A percentile compares a stretch with the other conserved stretches of the same genome.
phyloP scores from a whole-genome alignment of 2,329 filamentous ascomycete species.

The Hymenoscyphus repandus region DNA sequence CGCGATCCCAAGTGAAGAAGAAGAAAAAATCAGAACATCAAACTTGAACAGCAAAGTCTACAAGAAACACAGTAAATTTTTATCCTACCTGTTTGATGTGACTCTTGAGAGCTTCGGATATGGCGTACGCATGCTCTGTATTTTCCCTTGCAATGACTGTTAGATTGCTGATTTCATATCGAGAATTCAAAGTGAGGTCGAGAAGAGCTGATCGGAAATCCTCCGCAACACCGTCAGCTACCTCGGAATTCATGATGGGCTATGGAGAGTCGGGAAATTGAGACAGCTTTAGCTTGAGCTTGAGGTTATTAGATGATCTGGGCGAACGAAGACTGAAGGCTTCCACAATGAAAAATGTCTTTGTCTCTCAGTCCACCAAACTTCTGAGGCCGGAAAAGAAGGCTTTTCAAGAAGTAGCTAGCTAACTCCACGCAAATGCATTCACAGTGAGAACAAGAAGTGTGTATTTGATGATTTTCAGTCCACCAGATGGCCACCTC shows the following conservation, averaged over 20 bases:
- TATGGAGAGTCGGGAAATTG: slow-evolving; percentile 19
- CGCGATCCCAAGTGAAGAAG: slow-evolving; percentile 18
- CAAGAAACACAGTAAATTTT: slow-evolving; percentile 24
- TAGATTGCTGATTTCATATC: slow-evolving; percentile 94
- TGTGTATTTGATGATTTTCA: slow-evolving; percentile 33
- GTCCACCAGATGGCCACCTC: slow-evolving; percentile 22
- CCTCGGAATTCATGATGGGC: slow-evolving; percentile 57
- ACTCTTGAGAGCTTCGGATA: slow-evolving; percentile 82
- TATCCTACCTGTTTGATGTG: slow-evolving; percentile 88
- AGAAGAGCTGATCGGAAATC: slow-evolving; percentile 92
- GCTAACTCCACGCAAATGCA: slow-evolving; percentile 33
- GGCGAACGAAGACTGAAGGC: slow-evolving; percentile 7
- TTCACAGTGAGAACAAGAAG: slow-evolving; percentile 33
- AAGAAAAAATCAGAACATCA: slow-evolving; percentile 3
- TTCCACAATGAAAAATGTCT: slow-evolving; percentile 24
- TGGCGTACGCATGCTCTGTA: slow-evolving; percentile 89
- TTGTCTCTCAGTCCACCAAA: slow-evolving; percentile 24
- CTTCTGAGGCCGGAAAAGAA: slow-evolving; percentile 20
- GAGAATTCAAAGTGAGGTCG: slow-evolving; percentile 84
- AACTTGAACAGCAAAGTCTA: slow-evolving; percentile 16
- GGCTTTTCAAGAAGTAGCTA: slow-evolving; percentile 31
- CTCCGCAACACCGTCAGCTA: slow-evolving; percentile 78
- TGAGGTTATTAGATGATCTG: slow-evolving; percentile 18
- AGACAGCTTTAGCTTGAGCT: slow-evolving; percentile 7
- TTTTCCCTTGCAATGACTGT: slow-evolving; percentile 97